Conservation (phyloP, 768 basidiomycete genomes). For the Tricholoma bakamatsutake region DNA sequence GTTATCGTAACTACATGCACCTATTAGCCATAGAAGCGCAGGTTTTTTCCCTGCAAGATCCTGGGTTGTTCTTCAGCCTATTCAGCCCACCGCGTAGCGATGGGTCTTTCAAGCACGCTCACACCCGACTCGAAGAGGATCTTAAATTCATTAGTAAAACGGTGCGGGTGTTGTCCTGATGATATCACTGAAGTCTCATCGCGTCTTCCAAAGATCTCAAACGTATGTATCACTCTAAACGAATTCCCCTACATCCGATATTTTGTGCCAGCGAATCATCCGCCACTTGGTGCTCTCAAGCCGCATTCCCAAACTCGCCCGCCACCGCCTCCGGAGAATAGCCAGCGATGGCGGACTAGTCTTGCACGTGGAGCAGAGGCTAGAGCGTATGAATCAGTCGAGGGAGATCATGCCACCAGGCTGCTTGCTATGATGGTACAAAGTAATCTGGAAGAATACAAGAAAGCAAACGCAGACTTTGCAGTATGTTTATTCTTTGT, state of each 20-base stretch:
- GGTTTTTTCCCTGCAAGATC: slow-evolving; percentile 73
- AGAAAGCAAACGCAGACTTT: slow-evolving; percentile 80
- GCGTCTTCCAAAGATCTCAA: slow-evolving; percentile 58
- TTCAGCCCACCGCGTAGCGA: slow-evolving; percentile 81
- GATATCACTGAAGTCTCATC: neutral
- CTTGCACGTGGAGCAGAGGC: slow-evolving; percentile 69
- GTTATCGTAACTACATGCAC: slow-evolving; percentile 3
- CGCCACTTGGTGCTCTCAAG: slow-evolving; percentile 79
- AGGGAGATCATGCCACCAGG: slow-evolving; percentile 74
- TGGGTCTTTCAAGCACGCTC: slow-evolving; percentile 56
- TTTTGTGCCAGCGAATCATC: slow-evolving; percentile 78
- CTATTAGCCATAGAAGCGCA: slow-evolving; percentile 76
- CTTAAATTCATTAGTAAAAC: slow-evolving; percentile 68
- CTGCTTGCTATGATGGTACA: slow-evolving; percentile 85
- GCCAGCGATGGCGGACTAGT: slow-evolving; percentile 74
- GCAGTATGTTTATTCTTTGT: slow-evolving; percentile 49
- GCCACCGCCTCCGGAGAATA: slow-evolving; percentile 57
- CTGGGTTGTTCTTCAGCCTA: slow-evolving; percentile 80
- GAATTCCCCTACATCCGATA: slow-evolving; percentile 94
- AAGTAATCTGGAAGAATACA: slow-evolving; percentile 78
- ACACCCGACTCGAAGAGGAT: slow-evolving; percentile 83
- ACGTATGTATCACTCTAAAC: slow-evolving; percentile 83
- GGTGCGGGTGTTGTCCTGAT: slow-evolving; percentile 29
- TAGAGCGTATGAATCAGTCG: slow-evolving; percentile 62
- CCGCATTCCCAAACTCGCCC: slow-evolving; percentile 59